A percentile compares a stretch with the other conserved stretches of the same genome.
phyloP scores from a whole-genome alignment of 192 early-diverging fungal genomes.

The Podila verticillata region DNA sequence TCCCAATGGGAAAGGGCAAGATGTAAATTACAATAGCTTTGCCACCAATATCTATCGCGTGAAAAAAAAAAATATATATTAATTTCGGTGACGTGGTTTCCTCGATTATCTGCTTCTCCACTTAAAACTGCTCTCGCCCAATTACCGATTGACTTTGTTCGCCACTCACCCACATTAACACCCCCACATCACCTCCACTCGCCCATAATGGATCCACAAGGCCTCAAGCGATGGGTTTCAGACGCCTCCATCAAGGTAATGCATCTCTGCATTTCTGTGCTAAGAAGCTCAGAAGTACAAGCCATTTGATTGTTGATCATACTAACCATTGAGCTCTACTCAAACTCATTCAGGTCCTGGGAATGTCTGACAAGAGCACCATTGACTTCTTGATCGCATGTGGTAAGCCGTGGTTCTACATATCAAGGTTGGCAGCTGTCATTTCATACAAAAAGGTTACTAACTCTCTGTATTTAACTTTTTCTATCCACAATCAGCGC shows the following conservation, averaged over 20 bases:
- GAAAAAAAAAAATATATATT: too few species aligned
- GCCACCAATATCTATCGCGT: too few species aligned
- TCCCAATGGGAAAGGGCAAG: too few species aligned
- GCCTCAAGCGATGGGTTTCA: constrained; percentile 69
- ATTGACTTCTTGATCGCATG: constrained; percentile 77
- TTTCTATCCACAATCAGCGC: constrained; percentile 49
- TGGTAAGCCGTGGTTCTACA: constrained; percentile 27
- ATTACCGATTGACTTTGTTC: too few species aligned
- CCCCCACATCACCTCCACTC: too few species aligned
- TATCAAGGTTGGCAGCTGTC: neutral
- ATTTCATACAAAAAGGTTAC: neutral
- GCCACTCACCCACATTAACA: too few species aligned
- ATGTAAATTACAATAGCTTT: too few species aligned
- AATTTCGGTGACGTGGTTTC: too few species aligned
- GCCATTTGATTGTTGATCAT: neutral
- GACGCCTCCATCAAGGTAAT: constrained; percentile 69
- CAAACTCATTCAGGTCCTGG: constrained; percentile 53
- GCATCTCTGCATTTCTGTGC: neutral
- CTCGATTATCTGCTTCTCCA: too few species aligned
- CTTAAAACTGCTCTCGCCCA: too few species aligned
- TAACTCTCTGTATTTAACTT: too few species aligned
- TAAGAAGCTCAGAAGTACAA: neutral
- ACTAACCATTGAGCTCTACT: neutral
- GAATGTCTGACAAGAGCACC: constrained; percentile 71
- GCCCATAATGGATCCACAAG: constrained; percentile 32